Evolutionary conservation across 176 grass and related monocot species (phyloP), one percentile per base, ranked within the genome.

Genomic region (Pontederia crassipes): DNA sequence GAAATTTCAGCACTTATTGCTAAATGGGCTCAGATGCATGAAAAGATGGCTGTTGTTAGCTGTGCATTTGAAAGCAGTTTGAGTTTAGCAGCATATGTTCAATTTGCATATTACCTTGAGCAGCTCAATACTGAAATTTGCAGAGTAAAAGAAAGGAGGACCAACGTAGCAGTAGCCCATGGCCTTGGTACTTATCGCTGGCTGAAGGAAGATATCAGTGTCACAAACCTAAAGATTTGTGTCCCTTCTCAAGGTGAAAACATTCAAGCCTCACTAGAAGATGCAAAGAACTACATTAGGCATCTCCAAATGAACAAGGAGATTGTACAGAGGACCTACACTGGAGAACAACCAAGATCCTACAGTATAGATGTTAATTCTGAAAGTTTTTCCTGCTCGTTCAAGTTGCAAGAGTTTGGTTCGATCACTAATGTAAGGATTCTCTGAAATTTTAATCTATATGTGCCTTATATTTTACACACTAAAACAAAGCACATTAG

Each of bases 111-210:
- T 72, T 87, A 85, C 80, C 49, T 96, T 72, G 75, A 90, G 56
- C 63, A 66, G 60, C 86, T 90, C 45, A 74, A 78, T 75, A 74
- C 65, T 46, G 45, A 71, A 68, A 56, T 85, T 54, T 82, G 78
- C 49, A 80, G 58, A 82, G 75, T 86, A 76, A 87, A 79, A 73
- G 86, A 74, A 66, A 80, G 66, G 57, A 32, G 28, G 79, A 57
- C 55, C 57, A 68, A 76, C 72, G 71, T 69, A 55, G 45, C 45
- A 64, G 61, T 66, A 9, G 83, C 67, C 0, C 86, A 96, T 85
- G 92, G 92, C 61, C 83, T 96, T 65, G 92, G 92, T 73, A 96
- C 92, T 70, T 96, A 96, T 80, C 79, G 80, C 74, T 96, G 86
- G 86, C 76, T 96, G 52, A 87, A 64, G 67, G 86, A 96, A 96